Base-by-base conservation (phyloP, 768 basidiomycete species). In the Chiua virens region DNA sequence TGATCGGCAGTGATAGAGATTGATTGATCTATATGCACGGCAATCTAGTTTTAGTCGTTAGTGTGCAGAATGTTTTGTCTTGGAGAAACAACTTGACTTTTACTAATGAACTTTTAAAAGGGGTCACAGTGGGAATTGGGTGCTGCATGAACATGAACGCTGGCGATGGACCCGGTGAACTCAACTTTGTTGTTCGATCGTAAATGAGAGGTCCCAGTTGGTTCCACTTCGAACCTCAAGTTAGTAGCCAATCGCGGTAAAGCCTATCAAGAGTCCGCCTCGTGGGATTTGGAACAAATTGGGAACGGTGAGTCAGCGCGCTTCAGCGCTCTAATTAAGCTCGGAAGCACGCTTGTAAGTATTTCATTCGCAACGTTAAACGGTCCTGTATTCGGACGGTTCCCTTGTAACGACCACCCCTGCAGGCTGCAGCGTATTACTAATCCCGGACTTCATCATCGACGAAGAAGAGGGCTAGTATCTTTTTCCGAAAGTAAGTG, bases 401-500 rank as follows among this genome's bases (percentile, higher is more conserved):
- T 42, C 55, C 48, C 60, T 62, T 27, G 20, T 56, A 39, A 50
- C 47, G 27, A 74, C 73, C 25, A 55, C 64, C 14, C 55, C 52
- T 39, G 61, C 70, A 40, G 74, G 77, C 48, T 27, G 8, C 8
- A 27, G 73, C 75, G 4, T 83, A 80, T 62, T 93, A 94, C 9
- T 30, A 5, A 74, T 93, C 18, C 88, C 89, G 7, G 75, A 91
- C 55, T 94, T 93, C 66, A 73, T 89, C 34, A 81, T 81, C 49
- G 79, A 77, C 50, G 80, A 85, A 25, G 92, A 96, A 71, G 92
- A 96, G n/a, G n/a, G n/a, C n/a, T n/a, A n/a, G 35, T 87, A 88
- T 64, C 70, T 95, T 34, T 71, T 88, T 52, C 79, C 85, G 49
- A 94, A 94, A 79, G 92, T 86, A 52, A 58, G 56, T 59, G 8